These are phyloP conservation scores for Gilbertella persicaria DNA, from an alignment of 371 early-diverging fungal species.

Conservation along the genomic window DNA sequence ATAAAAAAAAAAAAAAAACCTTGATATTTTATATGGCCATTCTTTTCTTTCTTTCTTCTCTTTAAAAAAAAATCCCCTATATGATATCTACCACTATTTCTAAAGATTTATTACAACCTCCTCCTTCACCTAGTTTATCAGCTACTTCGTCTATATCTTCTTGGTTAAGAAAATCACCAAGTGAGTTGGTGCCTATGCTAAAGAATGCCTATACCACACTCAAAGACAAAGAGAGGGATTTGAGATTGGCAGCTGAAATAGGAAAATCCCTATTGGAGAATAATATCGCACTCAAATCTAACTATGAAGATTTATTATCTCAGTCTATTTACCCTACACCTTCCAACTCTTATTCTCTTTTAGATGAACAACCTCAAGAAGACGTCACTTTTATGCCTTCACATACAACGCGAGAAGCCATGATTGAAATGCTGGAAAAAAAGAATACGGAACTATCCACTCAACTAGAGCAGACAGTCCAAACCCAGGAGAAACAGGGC, in stretches of 20 bases:
- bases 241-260: slow-evolving; percentile 49
- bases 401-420: slow-evolving; percentile 20
- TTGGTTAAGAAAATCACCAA: slow-evolving; percentile 28
- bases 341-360: slow-evolving; percentile 14
- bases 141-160: slow-evolving; percentile 27
- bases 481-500: slow-evolving; percentile 15
- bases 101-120: slow-evolving; percentile 2
- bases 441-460: slow-evolving; percentile 21
- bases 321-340: slow-evolving; percentile 23
- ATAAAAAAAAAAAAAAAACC: slow-evolving; percentile 1
- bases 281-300: slow-evolving; percentile 45
- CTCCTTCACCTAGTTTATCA: slow-evolving; percentile 30
- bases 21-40: neutral
- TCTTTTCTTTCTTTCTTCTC: slow-evolving; percentile 6
- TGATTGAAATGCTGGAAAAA: slow-evolving; percentile 28
- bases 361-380: slow-evolving; percentile 3
- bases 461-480: slow-evolving; percentile 15
- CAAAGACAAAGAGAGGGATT: slow-evolving; percentile 38
- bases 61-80: slow-evolving; percentile 5
- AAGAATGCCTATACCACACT: slow-evolving; percentile 28
- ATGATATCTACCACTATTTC: slow-evolving; percentile 4
- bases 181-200: slow-evolving; percentile 30
- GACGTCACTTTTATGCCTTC: slow-evolving; percentile 20
- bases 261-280: slow-evolving; percentile 52
- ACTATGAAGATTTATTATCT: slow-evolving; percentile 43